Evolutionary conservation across 768 basidiomycete species (phyloP).

Genomic region (Mycena maculata): DNA sequence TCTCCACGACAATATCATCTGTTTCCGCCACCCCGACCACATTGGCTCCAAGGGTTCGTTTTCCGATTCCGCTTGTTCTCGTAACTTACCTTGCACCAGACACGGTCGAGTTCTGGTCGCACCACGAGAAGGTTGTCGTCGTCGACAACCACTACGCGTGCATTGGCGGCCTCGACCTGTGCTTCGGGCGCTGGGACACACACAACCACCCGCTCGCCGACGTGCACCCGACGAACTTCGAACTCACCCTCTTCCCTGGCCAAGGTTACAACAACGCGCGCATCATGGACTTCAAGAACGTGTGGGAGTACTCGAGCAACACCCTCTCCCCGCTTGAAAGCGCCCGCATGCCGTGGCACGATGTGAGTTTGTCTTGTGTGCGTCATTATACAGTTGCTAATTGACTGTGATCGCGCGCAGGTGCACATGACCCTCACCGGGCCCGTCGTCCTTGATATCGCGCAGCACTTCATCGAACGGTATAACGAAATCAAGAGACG

Average conservation of each 20-base stretch:
- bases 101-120: slow-evolving; percentile 88
- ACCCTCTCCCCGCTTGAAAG: slow-evolving; percentile 74
- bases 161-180: slow-evolving; percentile 94
- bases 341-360: slow-evolving; percentile 95
- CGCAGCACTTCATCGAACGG: slow-evolving; percentile 92
- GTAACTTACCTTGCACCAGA: slow-evolving; percentile 53
- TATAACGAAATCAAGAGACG: slow-evolving; percentile 93
- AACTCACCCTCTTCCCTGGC: slow-evolving; percentile 88
- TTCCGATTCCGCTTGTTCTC: neutral
- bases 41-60: slow-evolving; percentile 78
- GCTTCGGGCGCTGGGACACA: slow-evolving; percentile 98
- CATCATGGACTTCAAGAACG: slow-evolving; percentile 85
- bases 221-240: slow-evolving; percentile 89
- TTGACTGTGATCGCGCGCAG: slow-evolving; percentile 45
- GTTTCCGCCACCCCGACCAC: slow-evolving; percentile 92
- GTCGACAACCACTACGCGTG: slow-evolving; percentile 89
- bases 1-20: slow-evolving; percentile 88
- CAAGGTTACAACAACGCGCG: slow-evolving; percentile 95
- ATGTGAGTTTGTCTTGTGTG: slow-evolving; percentile 57
- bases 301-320: slow-evolving; percentile 80
- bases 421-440: slow-evolving; percentile 88
- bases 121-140: slow-evolving; percentile 93
- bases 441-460: slow-evolving; percentile 87
- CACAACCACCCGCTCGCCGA: slow-evolving; percentile 92
- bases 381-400: neutral